A percentile compares a stretch with the other conserved stretches of the same genome.
Conservation (phyloP, 75 land plant species). For the Selaginella moellendorffii region DNA sequence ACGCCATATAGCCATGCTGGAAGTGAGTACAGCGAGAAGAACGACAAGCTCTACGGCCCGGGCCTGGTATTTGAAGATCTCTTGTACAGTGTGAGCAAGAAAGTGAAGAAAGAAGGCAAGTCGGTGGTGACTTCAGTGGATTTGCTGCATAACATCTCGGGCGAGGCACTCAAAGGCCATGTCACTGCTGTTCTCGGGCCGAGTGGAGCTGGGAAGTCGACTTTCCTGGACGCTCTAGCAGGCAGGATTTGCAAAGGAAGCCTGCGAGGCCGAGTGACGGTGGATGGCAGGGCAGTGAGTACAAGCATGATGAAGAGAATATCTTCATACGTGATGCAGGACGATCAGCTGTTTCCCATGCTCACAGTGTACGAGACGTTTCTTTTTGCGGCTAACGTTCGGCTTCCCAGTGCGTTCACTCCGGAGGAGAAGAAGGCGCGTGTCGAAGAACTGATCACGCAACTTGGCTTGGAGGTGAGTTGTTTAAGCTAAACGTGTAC, state of each 20-base stretch:
- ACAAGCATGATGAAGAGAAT: constrained; percentile 44
- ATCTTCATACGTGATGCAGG: constrained; percentile 60
- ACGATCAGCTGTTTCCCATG: constrained; percentile 60
- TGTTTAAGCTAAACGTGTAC: neutral
- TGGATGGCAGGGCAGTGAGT: constrained; percentile 42
- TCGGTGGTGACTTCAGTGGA: constrained; percentile 25
- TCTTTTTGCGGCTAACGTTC: constrained; percentile 46
- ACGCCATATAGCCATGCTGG: constrained; percentile 22
- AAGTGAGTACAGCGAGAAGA: constrained; percentile 11
- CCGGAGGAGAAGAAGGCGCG: constrained; percentile 35
- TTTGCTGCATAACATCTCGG: constrained; percentile 41
- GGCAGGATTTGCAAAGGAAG: constrained; percentile 53
- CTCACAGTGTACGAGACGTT: constrained; percentile 56
- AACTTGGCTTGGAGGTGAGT: constrained; percentile 41
- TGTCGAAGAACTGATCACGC: constrained; percentile 40
- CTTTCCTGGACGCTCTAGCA: constrained; percentile 61
- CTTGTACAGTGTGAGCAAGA: constrained; percentile 38
- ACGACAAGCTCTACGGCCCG: constrained; percentile 17
- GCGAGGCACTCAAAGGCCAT: constrained; percentile 38
- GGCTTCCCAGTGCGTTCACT: constrained; percentile 35
- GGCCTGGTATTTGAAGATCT: constrained; percentile 37
- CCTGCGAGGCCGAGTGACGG: constrained; percentile 38
- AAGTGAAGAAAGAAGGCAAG: constrained; percentile 37
- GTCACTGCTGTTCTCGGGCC: constrained; percentile 56
- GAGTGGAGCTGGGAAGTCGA: constrained; percentile 68